A percentile compares a stretch with the other conserved stretches of the same genome.
These are phyloP conservation scores for Tillandsia fasciculata DNA, from an alignment of 176 grass and related monocot species.

Conservation along the genomic window DNA sequence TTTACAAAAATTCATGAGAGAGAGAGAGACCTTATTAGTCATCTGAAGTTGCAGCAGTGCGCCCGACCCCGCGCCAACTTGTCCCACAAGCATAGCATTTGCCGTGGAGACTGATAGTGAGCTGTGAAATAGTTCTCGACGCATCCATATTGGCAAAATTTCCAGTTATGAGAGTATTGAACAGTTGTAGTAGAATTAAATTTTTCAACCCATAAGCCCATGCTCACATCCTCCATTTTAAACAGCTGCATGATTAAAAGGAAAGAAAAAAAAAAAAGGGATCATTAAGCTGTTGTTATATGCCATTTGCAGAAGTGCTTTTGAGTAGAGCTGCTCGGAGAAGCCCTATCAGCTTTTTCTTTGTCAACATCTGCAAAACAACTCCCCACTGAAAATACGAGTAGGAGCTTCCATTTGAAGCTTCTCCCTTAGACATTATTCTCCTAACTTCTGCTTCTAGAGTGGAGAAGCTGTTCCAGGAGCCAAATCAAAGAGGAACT, in stretches of 20 bases:
- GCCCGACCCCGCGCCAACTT: constrained; percentile 54
- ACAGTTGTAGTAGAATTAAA: constrained; percentile 57
- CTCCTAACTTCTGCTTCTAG: too few species aligned
- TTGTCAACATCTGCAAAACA: too few species aligned
- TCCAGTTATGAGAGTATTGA: constrained; percentile 89
- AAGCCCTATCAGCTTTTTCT: too few species aligned
- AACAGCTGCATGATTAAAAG: constrained; percentile 52
- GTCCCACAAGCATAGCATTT: constrained; percentile 87
- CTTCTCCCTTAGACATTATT: background rate
- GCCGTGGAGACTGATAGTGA: constrained; percentile 89
- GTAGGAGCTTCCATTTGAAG: too few species aligned
- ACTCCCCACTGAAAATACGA: too few species aligned
- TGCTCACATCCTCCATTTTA: constrained; percentile 98
- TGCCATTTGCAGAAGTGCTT: too few species aligned
- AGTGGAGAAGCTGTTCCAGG: background rate
- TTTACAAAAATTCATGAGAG: background rate
- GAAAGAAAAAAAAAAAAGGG: background rate
- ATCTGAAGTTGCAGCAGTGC: constrained; percentile 89
- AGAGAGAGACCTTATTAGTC: background rate
- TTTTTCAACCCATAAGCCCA: constrained; percentile 93
- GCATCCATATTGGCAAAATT: constrained; percentile 93
- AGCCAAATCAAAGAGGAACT: background rate
- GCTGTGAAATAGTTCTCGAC: constrained; percentile 79
- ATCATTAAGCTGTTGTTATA: background rate
- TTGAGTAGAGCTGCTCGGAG: too few species aligned